Evolutionary conservation across 2,329 filamentous ascomycete species (phyloP).

Genomic region (Colletotrichum godetiae): DNA sequence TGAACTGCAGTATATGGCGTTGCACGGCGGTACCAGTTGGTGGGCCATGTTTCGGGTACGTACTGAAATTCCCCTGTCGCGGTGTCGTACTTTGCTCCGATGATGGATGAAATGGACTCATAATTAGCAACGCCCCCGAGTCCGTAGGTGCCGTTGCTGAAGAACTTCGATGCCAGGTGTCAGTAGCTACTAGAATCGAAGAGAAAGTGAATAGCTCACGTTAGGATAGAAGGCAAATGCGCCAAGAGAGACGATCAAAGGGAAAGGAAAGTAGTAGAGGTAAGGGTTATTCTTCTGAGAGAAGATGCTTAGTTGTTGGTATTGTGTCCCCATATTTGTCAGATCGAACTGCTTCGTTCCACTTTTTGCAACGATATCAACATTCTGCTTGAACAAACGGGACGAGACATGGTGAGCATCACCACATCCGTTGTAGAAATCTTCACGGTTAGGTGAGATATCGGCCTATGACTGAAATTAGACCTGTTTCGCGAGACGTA

Average conservation of each 20-base stretch:
- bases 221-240: constrained; percentile 28
- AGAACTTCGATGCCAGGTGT: not conserved
- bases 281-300: constrained; percentile 30
- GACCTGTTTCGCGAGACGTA: not conserved
- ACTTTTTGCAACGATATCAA: constrained; percentile 22
- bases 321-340: constrained; percentile 27
- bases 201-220: not conserved
- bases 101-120: constrained; percentile 28
- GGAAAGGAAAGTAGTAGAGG: constrained; percentile 29
- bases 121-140: constrained; percentile 28
- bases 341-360: constrained; percentile 24
- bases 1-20: constrained; percentile 22
- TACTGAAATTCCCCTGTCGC: constrained; percentile 26
- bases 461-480: not conserved
- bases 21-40: constrained; percentile 29
- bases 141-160: constrained; percentile 29
- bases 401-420: constrained; percentile 30
- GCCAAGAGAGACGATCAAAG: constrained; percentile 19
- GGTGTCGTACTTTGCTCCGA: constrained; percentile 24
- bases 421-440: constrained; percentile 27
- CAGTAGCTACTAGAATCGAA: not conserved
- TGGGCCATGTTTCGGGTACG: constrained; percentile 30
- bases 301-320: constrained; percentile 22
- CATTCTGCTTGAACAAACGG: constrained; percentile 29
- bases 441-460: constrained; percentile 27